phyloP scores from a whole-genome alignment of 306 rosid genomes.

The Inga leiocalycina region DNA sequence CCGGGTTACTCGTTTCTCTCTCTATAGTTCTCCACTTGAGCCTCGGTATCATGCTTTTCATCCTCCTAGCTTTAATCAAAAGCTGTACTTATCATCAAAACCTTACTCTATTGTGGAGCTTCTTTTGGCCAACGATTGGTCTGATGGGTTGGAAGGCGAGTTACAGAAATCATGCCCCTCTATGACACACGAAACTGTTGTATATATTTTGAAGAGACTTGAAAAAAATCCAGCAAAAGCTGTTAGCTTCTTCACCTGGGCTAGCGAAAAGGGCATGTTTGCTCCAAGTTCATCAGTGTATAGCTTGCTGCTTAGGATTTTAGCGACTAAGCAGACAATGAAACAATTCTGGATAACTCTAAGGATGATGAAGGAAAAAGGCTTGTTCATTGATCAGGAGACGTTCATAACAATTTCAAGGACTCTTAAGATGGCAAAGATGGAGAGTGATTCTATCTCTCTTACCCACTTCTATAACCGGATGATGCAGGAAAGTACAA shows the following conservation, averaged over 20 bases:
- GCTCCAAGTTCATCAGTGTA: constrained; percentile 61
- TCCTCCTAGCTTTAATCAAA: constrained; percentile 41
- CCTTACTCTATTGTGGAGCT: constrained; percentile 64
- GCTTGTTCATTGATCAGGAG: constrained; percentile 65
- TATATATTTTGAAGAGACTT: constrained; percentile 70
- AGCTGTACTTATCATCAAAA: constrained; percentile 56
- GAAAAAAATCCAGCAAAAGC: constrained; percentile 67
- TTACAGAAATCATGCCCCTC: constrained; percentile 45
- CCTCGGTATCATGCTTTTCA: constrained; percentile 27
- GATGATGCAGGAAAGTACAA: constrained; percentile 63
- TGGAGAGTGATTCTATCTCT: constrained; percentile 55
- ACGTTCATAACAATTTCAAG: constrained; percentile 46
- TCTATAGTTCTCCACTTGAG: constrained; percentile 31
- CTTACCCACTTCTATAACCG: constrained; percentile 50
- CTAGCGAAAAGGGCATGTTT: constrained; percentile 53
- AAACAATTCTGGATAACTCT: constrained; percentile 69
- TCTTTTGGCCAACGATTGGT: constrained; percentile 66
- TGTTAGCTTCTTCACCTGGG: constrained; percentile 74
- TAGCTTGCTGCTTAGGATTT: constrained; percentile 63
- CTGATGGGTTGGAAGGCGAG: constrained; percentile 57
- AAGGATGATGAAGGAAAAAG: constrained; percentile 62
- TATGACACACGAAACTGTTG: constrained; percentile 65
- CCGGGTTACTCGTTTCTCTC: constrained; percentile 61
- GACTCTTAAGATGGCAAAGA: constrained; percentile 49
- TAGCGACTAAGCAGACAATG: constrained; percentile 54